Evolutionary conservation across 495 filamentous ascomycete species (phyloP).

Genomic region (Penicillium dipodomyicola): DNA sequence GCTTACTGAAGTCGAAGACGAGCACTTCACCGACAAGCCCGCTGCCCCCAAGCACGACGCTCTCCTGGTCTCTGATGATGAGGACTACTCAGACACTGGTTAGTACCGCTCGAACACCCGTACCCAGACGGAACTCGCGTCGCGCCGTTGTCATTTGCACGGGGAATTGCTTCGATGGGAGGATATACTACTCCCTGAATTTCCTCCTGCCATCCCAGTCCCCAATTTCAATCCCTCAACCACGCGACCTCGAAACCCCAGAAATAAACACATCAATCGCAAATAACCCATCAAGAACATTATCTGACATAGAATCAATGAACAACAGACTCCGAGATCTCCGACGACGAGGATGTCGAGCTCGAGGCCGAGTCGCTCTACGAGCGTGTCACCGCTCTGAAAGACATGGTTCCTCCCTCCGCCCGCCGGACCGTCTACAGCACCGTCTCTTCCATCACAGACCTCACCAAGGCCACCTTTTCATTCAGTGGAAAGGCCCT

Average conservation of each 20-base stretch:
- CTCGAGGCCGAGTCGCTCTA: slow-evolving; percentile 59
- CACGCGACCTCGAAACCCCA: background rate
- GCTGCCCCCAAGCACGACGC: slow-evolving; percentile 53
- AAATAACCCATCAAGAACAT: slow-evolving; percentile 18
- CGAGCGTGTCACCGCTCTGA: slow-evolving; percentile 80
- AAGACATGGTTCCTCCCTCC: slow-evolving; percentile 86
- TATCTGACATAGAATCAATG: slow-evolving; percentile 27
- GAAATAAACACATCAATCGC: slow-evolving; percentile 11
- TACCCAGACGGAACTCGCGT: slow-evolving; percentile 7
- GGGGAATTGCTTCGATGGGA: background rate
- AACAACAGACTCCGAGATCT: slow-evolving; percentile 53
- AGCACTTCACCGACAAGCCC: slow-evolving; percentile 80
- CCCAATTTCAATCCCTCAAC: slow-evolving; percentile 2
- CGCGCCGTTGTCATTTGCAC: slow-evolving; percentile 8
- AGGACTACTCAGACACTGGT: slow-evolving; percentile 91
- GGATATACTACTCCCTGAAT: background rate
- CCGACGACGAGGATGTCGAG: slow-evolving; percentile 45
- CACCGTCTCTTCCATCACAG: slow-evolving; percentile 55
- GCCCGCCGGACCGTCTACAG: slow-evolving; percentile 66
- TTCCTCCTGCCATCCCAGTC: background rate
- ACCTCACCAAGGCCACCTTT: slow-evolving; percentile 59
- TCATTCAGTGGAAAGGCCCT: slow-evolving; percentile 74
- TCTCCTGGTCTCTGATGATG: slow-evolving; percentile 64
- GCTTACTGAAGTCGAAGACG: slow-evolving; percentile 92
- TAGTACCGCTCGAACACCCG: slow-evolving; percentile 31